Base-by-base conservation (phyloP, 2,329 filamentous ascomycete genomes). In the Septoria petroselini region DNA sequence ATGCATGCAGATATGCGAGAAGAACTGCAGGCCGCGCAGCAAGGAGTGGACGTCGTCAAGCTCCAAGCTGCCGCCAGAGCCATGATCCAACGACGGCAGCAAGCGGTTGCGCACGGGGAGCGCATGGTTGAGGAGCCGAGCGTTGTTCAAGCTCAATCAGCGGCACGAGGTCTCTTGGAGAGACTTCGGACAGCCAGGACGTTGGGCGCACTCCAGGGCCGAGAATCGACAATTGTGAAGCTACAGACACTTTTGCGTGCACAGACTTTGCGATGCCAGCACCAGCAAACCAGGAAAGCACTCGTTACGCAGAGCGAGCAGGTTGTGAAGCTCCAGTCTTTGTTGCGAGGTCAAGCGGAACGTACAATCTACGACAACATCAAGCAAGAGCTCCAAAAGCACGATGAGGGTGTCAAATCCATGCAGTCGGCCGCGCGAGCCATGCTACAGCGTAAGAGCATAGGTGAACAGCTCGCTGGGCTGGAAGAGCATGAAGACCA, bases 181-280 rank as follows among this genome's bases (percentile, higher is more conserved):
- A 68, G 74, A 47, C 46, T 66, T 8, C 59, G 55, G 23, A 58
- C 65, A 41, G 61, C 63, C n/a, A 57, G 60, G 29, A 60, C 52
- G 1, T 55, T 58, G 34, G 63, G 61, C 14, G 63, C 64, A 8
- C 58, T 67, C 1, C 62, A 65, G 43, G 61, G 60, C 7, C 56
- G 61, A 18, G 71, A 73, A 47, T 63, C 66, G 19, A 53, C 65
- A n/a, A 63, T 75, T 53, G 73, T 73, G 43, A 70, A 73, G 45
- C 68, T 90, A 51, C 86, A 91, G 71, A 81, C 85, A 60, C 79
- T 79, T 52, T 76, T 80, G 29, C 78, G 85, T 68, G 86, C 82
- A 46, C 72, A 79, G 70, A 70, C 82, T 63, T 77, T 73, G 8
- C 49, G 53, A 25, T 57, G 48, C 1, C 80, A 81, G 47, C 81